phyloP scores from a whole-genome alignment of 345 rosid species.

The Lumnitzera racemosa region DNA sequence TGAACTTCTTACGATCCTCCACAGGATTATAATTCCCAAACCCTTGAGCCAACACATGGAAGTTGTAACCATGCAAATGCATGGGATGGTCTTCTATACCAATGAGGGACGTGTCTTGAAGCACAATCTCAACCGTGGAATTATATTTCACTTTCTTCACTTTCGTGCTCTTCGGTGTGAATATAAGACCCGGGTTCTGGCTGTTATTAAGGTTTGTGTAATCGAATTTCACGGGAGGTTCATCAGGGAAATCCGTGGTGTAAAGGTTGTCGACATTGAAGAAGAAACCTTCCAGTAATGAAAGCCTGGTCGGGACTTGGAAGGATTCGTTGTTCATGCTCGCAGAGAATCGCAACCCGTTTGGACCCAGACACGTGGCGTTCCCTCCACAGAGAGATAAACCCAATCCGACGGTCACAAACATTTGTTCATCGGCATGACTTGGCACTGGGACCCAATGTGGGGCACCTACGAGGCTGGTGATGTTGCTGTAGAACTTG shows the following conservation, averaged over 20 bases:
- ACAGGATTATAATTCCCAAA: slow-evolving; percentile 65
- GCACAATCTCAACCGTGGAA: slow-evolving; percentile 58
- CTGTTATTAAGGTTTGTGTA: slow-evolving; percentile 42
- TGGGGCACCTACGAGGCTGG: slow-evolving; percentile 34
- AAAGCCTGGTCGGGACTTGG: slow-evolving; percentile 32
- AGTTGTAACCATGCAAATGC: slow-evolving; percentile 78
- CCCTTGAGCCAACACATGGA: slow-evolving; percentile 81
- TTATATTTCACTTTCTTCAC: slow-evolving; percentile 62
- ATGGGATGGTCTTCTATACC: slow-evolving; percentile 75
- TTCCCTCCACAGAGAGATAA: slow-evolving; percentile 39
- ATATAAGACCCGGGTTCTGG: slow-evolving; percentile 16
- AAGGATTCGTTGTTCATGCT: slow-evolving; percentile 80
- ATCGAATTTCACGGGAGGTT: slow-evolving; percentile 54
- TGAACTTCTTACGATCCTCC: slow-evolving; percentile 40
- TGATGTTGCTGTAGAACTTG: slow-evolving; percentile 49
- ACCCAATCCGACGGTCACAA: slow-evolving; percentile 51
- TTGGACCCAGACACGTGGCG: slow-evolving; percentile 31
- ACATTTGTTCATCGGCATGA: slow-evolving; percentile 60
- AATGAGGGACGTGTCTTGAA: slow-evolving; percentile 65
- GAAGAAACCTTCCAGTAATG: slow-evolving; percentile 57
- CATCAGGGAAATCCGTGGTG: slow-evolving; percentile 56
- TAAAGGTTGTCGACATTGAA: slow-evolving; percentile 45
- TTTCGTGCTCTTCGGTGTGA: slow-evolving; percentile 49
- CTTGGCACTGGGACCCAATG: slow-evolving; percentile 61
- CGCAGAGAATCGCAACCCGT: slow-evolving; percentile 37